Evolutionary conservation across 1,139 yeast species (phyloP), one percentile per base, ranked within the genome.

Genomic region (Tardiomyces depauwii): DNA sequence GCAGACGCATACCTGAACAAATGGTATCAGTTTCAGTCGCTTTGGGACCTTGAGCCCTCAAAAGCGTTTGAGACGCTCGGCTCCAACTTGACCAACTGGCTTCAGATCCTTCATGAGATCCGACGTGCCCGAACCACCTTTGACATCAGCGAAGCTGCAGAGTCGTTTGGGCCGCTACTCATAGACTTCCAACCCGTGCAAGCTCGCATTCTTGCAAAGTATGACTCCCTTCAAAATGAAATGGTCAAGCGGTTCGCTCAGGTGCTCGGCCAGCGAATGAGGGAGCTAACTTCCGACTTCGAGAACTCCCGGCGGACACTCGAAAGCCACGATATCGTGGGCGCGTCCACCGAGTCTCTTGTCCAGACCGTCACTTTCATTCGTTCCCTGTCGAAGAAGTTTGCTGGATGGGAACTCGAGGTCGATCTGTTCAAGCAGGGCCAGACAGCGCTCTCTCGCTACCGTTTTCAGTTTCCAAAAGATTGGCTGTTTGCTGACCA

Each of bases 401-500:
- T 62, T 12, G 52, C 52, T 1, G 48, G 51, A 13, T 68, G 77
- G 76, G 59, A 57, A 39, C 42, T 45, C 1, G 47, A 53, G 2
- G 49, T 71, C 12, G 45, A 47, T 0, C 39, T 58, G 6, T 64
- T 69, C 49, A 55, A 62, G 38, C 53, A 58, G 2, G 76, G 80
- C 2, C 84, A 81, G 48, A 59, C 58, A 1, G 51, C 72, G 1
- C 62, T 83, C 13, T 51, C 66, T 0, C 69, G 72, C 36, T 67
- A 71, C 38, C 65, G 82, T 41, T 73, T 66, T 54, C 69, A 68
- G 39, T 73, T 78, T 46, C 76, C 82, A 0, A 44, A 60, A 0
- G 72, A 72, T 25, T 83, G 91, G 86, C 52, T 80, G 1, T 76
- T 68, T 57, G 68, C 70, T 41, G 93, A 83, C 42, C 93, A 84